Percentiles rank a stretch among this genome's conserved stretches.
Conservation (phyloP, 352 stramenopile genomes). For the Phytophthora meadii region DNA sequence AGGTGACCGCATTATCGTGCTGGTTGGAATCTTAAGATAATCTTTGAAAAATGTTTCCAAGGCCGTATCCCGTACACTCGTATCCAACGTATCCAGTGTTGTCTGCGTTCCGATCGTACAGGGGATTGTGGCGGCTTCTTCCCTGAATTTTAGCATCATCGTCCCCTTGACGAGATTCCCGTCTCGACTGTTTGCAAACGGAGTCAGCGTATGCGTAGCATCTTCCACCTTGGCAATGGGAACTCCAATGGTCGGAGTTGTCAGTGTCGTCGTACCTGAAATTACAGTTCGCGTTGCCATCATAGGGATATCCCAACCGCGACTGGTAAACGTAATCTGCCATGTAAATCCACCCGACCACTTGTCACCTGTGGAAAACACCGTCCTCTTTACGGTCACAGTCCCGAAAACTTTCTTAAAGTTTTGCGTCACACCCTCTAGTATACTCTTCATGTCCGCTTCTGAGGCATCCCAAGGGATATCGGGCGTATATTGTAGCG, state of each 20-base stretch:
- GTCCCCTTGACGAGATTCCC: constrained; percentile 92
- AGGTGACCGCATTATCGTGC: constrained; percentile 64
- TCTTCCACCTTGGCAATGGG: constrained; percentile 60
- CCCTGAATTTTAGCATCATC: constrained; percentile 70
- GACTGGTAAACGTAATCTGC: constrained; percentile 92
- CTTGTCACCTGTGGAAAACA: constrained; percentile 86
- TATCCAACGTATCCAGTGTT: constrained; percentile 32
- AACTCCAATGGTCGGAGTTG: constrained; percentile 2
- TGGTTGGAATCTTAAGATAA: constrained; percentile 53
- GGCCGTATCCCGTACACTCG: constrained; percentile 37
- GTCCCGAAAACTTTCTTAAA: constrained; percentile 85
- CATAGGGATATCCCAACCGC: constrained; percentile 85
- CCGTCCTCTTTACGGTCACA: constrained; percentile 79
- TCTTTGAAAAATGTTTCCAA: constrained; percentile 53
- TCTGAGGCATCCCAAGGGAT: constrained; percentile 86
- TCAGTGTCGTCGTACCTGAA: constrained; percentile 3
- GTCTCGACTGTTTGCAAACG: constrained; percentile 75
- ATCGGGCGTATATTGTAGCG: constrained; percentile 11
- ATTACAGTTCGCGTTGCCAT: constrained; percentile 49
- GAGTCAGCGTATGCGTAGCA: constrained; percentile 38
- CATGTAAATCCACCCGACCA: constrained; percentile 96
- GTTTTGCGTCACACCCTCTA: constrained; percentile 48
- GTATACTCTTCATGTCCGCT: constrained; percentile 55
- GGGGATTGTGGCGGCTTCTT: constrained; percentile 39
- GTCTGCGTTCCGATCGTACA: constrained; percentile 61